phyloP scores from a whole-genome alignment of 345 rosid species.

The Dipteronia dyeriana region DNA sequence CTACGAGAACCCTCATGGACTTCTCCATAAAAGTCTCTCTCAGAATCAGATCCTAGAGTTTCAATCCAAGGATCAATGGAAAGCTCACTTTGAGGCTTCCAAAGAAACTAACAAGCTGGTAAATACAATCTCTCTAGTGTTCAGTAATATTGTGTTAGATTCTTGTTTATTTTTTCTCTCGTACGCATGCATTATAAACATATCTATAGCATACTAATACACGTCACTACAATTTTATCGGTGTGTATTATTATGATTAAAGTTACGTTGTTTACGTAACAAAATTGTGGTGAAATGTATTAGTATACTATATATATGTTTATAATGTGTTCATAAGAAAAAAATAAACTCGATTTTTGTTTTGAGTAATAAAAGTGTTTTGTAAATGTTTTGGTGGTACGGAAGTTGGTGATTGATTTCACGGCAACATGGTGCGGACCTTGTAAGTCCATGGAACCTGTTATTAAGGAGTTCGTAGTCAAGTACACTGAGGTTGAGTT shows the following conservation, averaged over 20 bases:
- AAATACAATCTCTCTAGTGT: background rate
- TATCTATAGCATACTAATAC: no score
- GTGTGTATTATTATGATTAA: no score
- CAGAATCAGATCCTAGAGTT: constrained; percentile 40
- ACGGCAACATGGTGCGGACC: constrained; percentile 86
- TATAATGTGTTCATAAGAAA: no score
- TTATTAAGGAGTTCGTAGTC: constrained; percentile 53
- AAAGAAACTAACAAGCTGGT: constrained; percentile 69
- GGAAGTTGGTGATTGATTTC: constrained; percentile 68
- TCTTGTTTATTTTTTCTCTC: no score
- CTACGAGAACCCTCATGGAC: background rate
- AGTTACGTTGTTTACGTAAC: no score
- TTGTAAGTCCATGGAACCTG: constrained; percentile 60
- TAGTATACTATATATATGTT: no score
- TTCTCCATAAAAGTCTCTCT: background rate
- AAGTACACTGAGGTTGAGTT: constrained; percentile 58
- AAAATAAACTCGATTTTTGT: no score
- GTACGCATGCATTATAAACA: no score
- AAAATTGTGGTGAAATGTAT: no score
- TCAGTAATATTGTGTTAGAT: background rate
- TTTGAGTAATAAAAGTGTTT: background rate
- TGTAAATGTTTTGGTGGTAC: constrained; percentile 6
- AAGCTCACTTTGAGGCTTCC: constrained; percentile 47
- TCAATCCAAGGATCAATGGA: constrained; percentile 62
- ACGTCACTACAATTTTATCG: no score